Base-by-base conservation (phyloP, 2,329 filamentous ascomycete species). In the Tolypocladium tundrense region DNA sequence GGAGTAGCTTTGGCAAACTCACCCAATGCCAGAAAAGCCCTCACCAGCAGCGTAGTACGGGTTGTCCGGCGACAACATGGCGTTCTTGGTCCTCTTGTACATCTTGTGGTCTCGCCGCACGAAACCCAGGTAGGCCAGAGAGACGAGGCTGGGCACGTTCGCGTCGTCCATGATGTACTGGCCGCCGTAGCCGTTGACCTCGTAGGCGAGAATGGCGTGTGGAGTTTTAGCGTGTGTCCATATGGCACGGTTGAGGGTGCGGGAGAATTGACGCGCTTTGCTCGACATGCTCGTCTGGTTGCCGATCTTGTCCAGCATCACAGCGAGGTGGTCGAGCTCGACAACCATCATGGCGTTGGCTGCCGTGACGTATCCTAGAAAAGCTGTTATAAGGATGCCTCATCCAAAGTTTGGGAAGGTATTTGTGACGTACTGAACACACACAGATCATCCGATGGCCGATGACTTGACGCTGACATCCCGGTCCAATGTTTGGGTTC, bases 371-470 rank as follows among this genome's bases (percentile, higher is more conserved):
- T 86, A 84, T 7, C 74, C 68, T 19, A 77, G 8, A 3, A 3
- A 8, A 41, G n/a, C 8, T 9, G 13, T 51, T n/a, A 41, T 13
- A n/a, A 31, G 13, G 3, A 1, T 7, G n/a, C 16, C 35, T 31
- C 37, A 6, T 40, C 14, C 35, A 6, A 21, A 35, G 14, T 6
- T 13, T 42, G 7, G 19, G 3, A 31, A 24, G 5, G 35, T 14
- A 10, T 7, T 21, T 9, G 45, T 2, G 13, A 60, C 65, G 54
- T 51, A 67, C 65, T 65, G 62, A 91, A 85, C 55, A 90, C 90
- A 1, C 88, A 90, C 9, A 90, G 84, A 69, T 96, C 91, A 69
- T 95, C 91, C 58, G 87, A 91, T 0, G 91, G 91, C 1, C 91
- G 81, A 75, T 94, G 94, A 1, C 89, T 88, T 56, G 86, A 90